phyloP scores from a whole-genome alignment of 495 filamentous ascomycete species.

The Penicillium psychrofluorescens region DNA sequence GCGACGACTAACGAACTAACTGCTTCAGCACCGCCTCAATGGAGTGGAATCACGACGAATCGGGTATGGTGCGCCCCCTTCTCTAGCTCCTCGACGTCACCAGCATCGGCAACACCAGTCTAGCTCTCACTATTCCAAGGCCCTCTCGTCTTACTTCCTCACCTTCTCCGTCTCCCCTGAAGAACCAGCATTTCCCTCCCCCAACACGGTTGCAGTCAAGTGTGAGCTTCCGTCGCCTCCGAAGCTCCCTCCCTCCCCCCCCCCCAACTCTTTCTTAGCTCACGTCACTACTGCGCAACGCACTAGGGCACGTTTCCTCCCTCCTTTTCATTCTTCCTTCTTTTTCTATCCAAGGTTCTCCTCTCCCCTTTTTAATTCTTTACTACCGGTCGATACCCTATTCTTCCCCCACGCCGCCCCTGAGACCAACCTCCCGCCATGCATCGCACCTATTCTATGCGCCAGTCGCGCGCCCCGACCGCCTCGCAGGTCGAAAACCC shows the following conservation, averaged over 20 bases:
- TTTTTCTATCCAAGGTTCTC: slow-evolving; percentile 9
- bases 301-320: slow-evolving; percentile 2
- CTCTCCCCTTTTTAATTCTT: slow-evolving; percentile 1
- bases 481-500: slow-evolving; percentile 87
- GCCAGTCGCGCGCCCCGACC: slow-evolving; percentile 88
- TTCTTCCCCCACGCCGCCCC: neutral
- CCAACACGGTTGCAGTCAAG: slow-evolving; percentile 23
- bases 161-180: too few species aligned
- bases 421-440: slow-evolving; percentile 39
- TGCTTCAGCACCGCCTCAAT: too few species aligned
- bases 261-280: slow-evolving; percentile 3
- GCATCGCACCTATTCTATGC: slow-evolving; percentile 99
- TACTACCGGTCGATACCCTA: neutral
- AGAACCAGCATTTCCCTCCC: too few species aligned
- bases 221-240: slow-evolving; percentile 26
- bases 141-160: too few species aligned
- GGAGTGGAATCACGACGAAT: too few species aligned
- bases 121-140: too few species aligned
- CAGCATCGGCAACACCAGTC: too few species aligned
- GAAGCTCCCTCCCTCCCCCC: slow-evolving; percentile 10
- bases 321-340: slow-evolving; percentile 11
- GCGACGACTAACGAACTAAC: too few species aligned
- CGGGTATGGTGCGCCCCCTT: too few species aligned
- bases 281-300: slow-evolving; percentile 40
- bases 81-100: too few species aligned